These are phyloP conservation scores for Xeromyces bisporus DNA, from an alignment of 495 filamentous ascomycete genomes.

Conservation along the genomic window DNA sequence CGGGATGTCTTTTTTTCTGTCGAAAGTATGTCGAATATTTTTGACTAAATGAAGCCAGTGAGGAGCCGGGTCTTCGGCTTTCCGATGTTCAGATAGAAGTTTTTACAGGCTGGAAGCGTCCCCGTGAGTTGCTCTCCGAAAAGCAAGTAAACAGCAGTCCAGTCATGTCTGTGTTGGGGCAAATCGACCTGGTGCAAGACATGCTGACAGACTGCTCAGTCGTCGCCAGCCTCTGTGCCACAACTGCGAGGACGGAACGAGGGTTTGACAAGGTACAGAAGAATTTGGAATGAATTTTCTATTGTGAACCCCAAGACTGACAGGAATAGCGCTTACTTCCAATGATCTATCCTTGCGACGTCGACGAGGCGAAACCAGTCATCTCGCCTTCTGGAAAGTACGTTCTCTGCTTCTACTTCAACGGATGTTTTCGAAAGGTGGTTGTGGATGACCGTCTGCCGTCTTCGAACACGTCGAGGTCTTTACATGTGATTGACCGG, in stretches of 20 bases:
- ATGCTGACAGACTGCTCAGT: conserved; percentile 91
- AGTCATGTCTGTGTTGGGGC: conserved; percentile 35
- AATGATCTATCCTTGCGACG: conserved; percentile 58
- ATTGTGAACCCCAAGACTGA: conserved; percentile 5
- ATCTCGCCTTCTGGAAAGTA: conserved; percentile 74
- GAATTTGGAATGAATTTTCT: background rate
- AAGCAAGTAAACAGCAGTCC: conserved; percentile 13
- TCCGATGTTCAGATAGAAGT: conserved; percentile 53
- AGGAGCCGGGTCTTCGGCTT: conserved; percentile 46
- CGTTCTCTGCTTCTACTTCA: conserved; percentile 82
- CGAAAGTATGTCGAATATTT: too few species aligned
- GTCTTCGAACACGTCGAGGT: conserved; percentile 49
- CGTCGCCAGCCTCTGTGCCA: conserved; percentile 85
- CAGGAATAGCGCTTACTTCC: conserved; percentile 44
- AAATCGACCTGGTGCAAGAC: conserved; percentile 79
- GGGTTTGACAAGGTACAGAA: conserved; percentile 38
- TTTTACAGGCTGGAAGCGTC: conserved; percentile 70
- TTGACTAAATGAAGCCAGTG: conserved; percentile 39
- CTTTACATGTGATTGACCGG: conserved; percentile 77
- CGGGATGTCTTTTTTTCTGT: too few species aligned
- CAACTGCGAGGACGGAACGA: conserved; percentile 44
- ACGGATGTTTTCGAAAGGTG: conserved; percentile 78
- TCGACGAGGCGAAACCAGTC: conserved; percentile 31
- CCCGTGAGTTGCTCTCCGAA: conserved; percentile 33
- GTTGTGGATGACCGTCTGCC: conserved; percentile 87